Percentiles rank a stretch among this genome's conserved stretches.
phyloP scores from a whole-genome alignment of 2,329 filamentous ascomycete species.

The Monosporascus sp. region DNA sequence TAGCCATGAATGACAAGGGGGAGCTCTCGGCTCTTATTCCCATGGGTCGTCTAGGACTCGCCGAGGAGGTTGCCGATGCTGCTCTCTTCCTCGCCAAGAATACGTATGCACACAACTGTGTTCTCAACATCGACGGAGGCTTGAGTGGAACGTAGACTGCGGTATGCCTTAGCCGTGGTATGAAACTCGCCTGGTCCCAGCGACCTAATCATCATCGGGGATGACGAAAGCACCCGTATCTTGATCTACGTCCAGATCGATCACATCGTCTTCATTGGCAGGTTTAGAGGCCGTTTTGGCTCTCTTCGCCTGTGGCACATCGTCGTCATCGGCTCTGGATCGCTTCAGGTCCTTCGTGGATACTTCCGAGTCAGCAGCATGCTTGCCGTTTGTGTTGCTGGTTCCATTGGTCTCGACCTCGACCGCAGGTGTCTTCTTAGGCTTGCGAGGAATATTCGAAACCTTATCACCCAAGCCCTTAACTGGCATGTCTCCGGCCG shows the following conservation, averaged over 20 bases:
- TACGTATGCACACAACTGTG: slow-evolving; percentile 79
- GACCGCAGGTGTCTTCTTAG: slow-evolving; percentile 36
- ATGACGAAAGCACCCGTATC: slow-evolving; percentile 62
- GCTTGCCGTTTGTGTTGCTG: slow-evolving; percentile 35
- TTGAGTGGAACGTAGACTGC: slow-evolving; percentile 57
- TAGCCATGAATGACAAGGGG: slow-evolving; percentile 22
- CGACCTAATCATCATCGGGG: slow-evolving; percentile 48
- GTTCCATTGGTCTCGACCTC: slow-evolving; percentile 34
- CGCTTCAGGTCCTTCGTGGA: slow-evolving; percentile 41
- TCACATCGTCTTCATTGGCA: slow-evolving; percentile 35
- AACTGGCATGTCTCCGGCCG: slow-evolving; percentile 48
- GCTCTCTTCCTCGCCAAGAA: slow-evolving; percentile 73
- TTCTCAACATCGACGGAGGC: slow-evolving; percentile 81
- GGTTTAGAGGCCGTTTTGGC: slow-evolving; percentile 33
- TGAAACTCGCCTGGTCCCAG: slow-evolving; percentile 8
- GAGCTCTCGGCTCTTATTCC: slow-evolving; percentile 51
- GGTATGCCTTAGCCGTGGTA: slow-evolving; percentile 1
- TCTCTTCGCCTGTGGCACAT: slow-evolving; percentile 41
- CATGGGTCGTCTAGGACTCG: slow-evolving; percentile 57
- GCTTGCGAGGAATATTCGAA: slow-evolving; percentile 47
- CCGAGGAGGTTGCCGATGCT: slow-evolving; percentile 74
- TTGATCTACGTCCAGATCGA: slow-evolving; percentile 43
- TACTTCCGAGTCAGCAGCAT: slow-evolving; percentile 30
- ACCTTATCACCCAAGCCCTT: slow-evolving; percentile 39
- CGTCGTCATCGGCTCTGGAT: slow-evolving; percentile 35